Percentiles rank a stretch among this genome's conserved stretches.
Conservation (phyloP, 2,329 filamentous ascomycete species). For the Botrytis porri region DNA sequence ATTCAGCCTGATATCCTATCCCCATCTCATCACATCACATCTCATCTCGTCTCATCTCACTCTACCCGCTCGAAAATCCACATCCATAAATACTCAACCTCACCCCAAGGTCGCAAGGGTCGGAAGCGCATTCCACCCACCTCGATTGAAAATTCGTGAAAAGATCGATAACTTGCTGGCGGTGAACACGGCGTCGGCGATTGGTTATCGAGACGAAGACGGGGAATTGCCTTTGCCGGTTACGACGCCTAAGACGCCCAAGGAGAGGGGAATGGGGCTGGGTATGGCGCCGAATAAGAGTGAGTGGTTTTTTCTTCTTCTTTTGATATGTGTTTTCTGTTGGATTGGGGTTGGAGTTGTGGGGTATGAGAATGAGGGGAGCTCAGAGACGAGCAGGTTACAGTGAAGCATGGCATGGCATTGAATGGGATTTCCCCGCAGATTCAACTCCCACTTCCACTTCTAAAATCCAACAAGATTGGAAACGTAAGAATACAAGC, state of each 20-base stretch:
- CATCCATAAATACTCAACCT: background rate
- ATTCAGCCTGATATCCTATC: background rate
- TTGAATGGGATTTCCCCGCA: background rate
- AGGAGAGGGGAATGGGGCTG: background rate
- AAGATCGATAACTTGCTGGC: conserved; percentile 27
- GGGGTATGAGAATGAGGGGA: background rate
- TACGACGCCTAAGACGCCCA: conserved; percentile 32
- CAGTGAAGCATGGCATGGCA: background rate
- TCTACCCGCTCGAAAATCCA: background rate
- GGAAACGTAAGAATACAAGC: conserved; percentile 6
- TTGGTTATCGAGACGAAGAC: conserved; percentile 9
- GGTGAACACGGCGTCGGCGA: conserved; percentile 29
- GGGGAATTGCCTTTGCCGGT: conserved; percentile 33
- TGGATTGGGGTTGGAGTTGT: background rate
- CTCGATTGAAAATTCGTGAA: conserved; percentile 32
- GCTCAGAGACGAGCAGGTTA: background rate
- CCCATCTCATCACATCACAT: background rate
- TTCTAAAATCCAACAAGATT: background rate
- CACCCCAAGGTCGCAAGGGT: conserved; percentile 29
- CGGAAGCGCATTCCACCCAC: conserved; percentile 36
- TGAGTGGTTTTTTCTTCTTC: background rate
- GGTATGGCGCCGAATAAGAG: conserved; percentile 41
- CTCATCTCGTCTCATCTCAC: background rate
- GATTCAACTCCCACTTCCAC: background rate
- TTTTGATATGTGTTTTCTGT: background rate